Evolutionary conservation across 176 grass and related monocot species (phyloP).

Genomic region (Cymbopogon citratus): DNA sequence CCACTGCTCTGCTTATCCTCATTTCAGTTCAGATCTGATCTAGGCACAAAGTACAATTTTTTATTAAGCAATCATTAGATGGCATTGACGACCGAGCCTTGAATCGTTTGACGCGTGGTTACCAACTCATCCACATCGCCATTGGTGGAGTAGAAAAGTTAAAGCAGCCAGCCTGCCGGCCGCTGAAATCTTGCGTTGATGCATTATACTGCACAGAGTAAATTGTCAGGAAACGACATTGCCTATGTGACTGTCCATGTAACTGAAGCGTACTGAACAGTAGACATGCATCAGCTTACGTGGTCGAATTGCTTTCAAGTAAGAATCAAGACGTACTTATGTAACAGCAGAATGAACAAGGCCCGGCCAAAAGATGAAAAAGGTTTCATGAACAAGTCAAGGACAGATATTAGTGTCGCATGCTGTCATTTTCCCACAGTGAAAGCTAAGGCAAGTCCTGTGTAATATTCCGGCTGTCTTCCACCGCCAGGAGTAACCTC

Average conservation of each 20-base stretch:
- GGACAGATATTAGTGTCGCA: not conserved
- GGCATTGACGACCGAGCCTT: not conserved
- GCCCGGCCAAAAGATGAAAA: too few relatives aligned
- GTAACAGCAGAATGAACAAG: not conserved
- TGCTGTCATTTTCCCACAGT: conserved; percentile 2
- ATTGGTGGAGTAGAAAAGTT: not conserved
- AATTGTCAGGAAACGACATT: not conserved
- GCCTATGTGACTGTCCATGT: too few relatives aligned
- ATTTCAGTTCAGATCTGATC: conserved; percentile 1
- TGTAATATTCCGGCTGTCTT: conserved; percentile 35
- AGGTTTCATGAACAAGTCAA: too few relatives aligned
- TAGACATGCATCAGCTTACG: not conserved
- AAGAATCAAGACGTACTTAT: too few relatives aligned
- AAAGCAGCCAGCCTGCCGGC: too few relatives aligned
- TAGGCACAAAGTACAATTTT: not conserved
- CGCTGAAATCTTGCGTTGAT: not conserved
- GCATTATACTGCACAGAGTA: not conserved
- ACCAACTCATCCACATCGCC: conserved; percentile 7
- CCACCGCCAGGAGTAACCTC: conserved; percentile 17
- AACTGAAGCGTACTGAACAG: too few relatives aligned
- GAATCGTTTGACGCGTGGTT: conserved; percentile 11
- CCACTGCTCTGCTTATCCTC: not conserved
- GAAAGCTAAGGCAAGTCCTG: conserved; percentile 16
- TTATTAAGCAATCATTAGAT: conserved; percentile 1
- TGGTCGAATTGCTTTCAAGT: not conserved